phyloP scores from a whole-genome alignment of 2,329 filamentous ascomycete species.

The Biscogniauxia sp. region DNA sequence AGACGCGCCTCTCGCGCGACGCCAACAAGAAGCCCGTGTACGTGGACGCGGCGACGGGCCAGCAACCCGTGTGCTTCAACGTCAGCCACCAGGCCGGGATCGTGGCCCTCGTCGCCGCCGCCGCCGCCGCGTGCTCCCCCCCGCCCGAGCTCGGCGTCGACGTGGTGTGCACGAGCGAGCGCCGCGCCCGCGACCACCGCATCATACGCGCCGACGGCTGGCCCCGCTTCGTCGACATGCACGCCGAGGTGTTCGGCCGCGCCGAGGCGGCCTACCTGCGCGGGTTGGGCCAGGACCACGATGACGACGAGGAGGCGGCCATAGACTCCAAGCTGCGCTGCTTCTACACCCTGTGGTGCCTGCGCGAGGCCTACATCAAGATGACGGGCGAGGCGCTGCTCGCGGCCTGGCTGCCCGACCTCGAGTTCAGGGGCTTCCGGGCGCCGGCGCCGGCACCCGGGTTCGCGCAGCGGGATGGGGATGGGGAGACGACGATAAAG shows the following conservation, averaged over 20 bases:
- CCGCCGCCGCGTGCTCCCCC: conserved; percentile 41
- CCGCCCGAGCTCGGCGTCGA: conserved; percentile 63
- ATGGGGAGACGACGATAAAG: conserved; percentile 35
- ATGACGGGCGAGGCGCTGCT: conserved; percentile 76
- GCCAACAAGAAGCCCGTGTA: conserved; percentile 53
- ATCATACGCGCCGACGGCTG: conserved; percentile 58
- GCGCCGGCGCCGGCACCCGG: conserved; percentile 44
- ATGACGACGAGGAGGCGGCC: conserved; percentile 33
- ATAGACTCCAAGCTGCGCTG: conserved; percentile 62
- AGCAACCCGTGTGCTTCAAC: conserved; percentile 63
- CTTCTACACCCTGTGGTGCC: conserved; percentile 77
- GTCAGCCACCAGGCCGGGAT: conserved; percentile 76
- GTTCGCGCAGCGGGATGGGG: conserved; percentile 31
- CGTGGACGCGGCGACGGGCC: conserved; percentile 45
- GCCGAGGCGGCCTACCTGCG: conserved; percentile 62
- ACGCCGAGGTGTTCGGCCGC: conserved; percentile 66
- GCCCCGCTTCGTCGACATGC: conserved; percentile 66
- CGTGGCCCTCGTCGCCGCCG: conserved; percentile 62
- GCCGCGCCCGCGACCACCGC: conserved; percentile 59
- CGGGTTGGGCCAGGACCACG: conserved; percentile 41
- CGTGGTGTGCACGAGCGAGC: conserved; percentile 72
- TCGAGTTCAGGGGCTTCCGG: conserved; percentile 66
- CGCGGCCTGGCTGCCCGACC: conserved; percentile 66
- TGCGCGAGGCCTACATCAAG: conserved; percentile 81
- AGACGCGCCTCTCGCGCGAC: conserved; percentile 56